These are phyloP conservation scores for Rauvolfia tetraphylla DNA, from an alignment of 257 asterid species.

Conservation along the genomic window DNA sequence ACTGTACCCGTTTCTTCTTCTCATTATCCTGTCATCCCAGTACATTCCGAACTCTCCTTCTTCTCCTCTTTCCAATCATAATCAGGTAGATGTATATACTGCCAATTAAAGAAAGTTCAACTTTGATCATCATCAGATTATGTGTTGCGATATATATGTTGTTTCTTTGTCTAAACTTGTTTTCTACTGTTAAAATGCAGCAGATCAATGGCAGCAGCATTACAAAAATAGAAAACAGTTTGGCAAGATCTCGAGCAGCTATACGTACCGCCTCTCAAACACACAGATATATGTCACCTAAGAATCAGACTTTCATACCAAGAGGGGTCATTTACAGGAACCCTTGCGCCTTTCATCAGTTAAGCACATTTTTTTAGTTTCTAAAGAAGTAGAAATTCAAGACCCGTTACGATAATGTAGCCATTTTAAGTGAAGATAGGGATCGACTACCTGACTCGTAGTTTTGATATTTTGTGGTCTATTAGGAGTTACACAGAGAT, in stretches of 20 bases:
- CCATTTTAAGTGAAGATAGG: too few species aligned
- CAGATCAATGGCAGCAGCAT: not conserved
- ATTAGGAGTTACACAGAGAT: slow-evolving; percentile 57
- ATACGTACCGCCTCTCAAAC: slow-evolving; percentile 27
- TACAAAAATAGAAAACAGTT: slow-evolving; percentile 22
- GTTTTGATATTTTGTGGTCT: not conserved
- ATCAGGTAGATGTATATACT: not conserved
- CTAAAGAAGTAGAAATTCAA: not conserved
- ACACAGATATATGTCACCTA: not conserved
- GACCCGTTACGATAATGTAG: too few species aligned
- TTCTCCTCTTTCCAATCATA: not conserved
- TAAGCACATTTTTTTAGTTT: slow-evolving; percentile 6
- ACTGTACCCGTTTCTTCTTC: not conserved
- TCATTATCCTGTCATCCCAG: not conserved
- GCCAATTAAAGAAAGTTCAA: not conserved
- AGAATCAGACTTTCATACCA: slow-evolving; percentile 25
- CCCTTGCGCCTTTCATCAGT: slow-evolving; percentile 46
- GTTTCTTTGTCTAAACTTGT: not conserved
- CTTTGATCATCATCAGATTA: not conserved
- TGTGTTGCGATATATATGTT: too few species aligned
- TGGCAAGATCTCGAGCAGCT: slow-evolving; percentile 35
- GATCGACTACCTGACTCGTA: not conserved
- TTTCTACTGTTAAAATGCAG: not conserved
- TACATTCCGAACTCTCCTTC: not conserved
- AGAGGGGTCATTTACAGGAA: slow-evolving; percentile 34